Conservation (phyloP, 768 basidiomycete genomes). For the Chalciporus sphaerocephalus region DNA sequence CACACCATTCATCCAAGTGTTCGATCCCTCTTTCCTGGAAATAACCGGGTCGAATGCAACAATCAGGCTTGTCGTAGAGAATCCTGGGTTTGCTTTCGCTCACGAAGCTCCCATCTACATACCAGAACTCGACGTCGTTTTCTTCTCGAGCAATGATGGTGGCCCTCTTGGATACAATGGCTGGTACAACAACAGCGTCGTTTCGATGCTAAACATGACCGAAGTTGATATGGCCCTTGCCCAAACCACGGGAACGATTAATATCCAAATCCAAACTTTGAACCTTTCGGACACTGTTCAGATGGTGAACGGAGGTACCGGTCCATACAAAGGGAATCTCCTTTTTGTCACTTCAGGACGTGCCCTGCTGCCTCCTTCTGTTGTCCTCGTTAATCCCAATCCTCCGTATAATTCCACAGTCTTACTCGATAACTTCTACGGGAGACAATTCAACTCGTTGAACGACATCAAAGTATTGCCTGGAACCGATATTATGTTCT, state of each 20-base stretch:
- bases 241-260: slow-evolving; percentile 34
- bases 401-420: slow-evolving; percentile 64
- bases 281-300: slow-evolving; percentile 54
- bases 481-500: slow-evolving; percentile 60
- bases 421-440: slow-evolving; percentile 73
- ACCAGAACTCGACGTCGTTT: slow-evolving; percentile 63
- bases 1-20: slow-evolving; percentile 59
- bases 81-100: slow-evolving; percentile 63
- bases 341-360: slow-evolving; percentile 65
- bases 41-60: slow-evolving; percentile 57
- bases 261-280: slow-evolving; percentile 49
- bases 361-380: slow-evolving; percentile 54
- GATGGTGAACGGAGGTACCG: slow-evolving; percentile 70
- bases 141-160: slow-evolving; percentile 69
- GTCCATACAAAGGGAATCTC: slow-evolving; percentile 54
- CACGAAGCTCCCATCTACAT: slow-evolving; percentile 76
- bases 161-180: slow-evolving; percentile 61
- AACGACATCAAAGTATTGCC: slow-evolving; percentile 78
- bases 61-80: slow-evolving; percentile 55
- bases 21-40: slow-evolving; percentile 50
- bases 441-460: slow-evolving; percentile 76
- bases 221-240: slow-evolving; percentile 48
- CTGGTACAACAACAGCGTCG: slow-evolving; percentile 57
- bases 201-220: slow-evolving; percentile 58
- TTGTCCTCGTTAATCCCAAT: slow-evolving; percentile 61